phyloP scores from a whole-genome alignment of 106 monocot species.

The Dendrobium huoshanense region DNA sequence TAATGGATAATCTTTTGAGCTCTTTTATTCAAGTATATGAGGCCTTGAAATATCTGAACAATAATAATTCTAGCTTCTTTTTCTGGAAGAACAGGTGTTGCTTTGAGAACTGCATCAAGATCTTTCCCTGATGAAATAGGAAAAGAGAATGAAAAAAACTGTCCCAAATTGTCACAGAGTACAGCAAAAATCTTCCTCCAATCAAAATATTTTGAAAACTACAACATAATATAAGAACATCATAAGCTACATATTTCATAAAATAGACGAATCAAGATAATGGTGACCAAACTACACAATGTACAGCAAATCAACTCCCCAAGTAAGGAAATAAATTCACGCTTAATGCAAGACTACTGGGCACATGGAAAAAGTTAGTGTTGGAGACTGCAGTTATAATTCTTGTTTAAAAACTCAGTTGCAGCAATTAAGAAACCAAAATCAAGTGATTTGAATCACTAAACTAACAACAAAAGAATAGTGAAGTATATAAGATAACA shows the following conservation, averaged over 20 bases:
- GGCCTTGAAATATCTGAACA: constrained; percentile 98
- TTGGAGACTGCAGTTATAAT: neutral
- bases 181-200: neutral
- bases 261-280: neutral
- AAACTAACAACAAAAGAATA: neutral
- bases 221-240: neutral
- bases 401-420: neutral
- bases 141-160: too few relatives aligned
- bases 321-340: neutral
- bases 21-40: constrained; percentile 89
- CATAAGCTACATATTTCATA: neutral
- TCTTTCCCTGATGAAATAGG: constrained; percentile 71
- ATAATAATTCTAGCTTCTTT: constrained; percentile 93
- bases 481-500: neutral
- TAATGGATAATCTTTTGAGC: constrained; percentile 94
- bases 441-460: neutral
- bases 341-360: neutral
- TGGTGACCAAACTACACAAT: neutral
- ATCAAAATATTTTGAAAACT: too few relatives aligned
- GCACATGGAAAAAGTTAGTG: neutral
- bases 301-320: neutral
- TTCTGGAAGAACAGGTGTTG: constrained; percentile 85
- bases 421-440: too few relatives aligned
- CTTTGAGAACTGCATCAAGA: constrained; percentile 92
- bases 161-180: neutral